Evolutionary conservation across 2,329 filamentous ascomycete species (phyloP).

Genomic region (Fusarium vanettenii): DNA sequence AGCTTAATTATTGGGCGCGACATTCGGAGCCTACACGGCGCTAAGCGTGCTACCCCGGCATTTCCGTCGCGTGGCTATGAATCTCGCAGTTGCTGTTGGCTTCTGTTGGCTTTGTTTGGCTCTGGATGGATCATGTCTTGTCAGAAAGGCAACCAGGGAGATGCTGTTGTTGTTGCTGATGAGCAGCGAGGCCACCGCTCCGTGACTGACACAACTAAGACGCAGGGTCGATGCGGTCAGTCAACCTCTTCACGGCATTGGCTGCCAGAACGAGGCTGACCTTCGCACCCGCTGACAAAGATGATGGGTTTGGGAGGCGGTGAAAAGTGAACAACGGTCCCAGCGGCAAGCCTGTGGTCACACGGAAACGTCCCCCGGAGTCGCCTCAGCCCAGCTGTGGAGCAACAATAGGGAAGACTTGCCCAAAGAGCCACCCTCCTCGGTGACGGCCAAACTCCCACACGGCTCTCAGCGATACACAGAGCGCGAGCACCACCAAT

Average conservation of each 20-base stretch:
- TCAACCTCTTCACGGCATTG: conserved; percentile 29
- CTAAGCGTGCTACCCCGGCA: conserved; percentile 40
- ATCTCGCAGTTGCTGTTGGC: conserved; percentile 13
- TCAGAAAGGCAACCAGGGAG: background rate
- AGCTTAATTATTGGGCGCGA: conserved; percentile 47
- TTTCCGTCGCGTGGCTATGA: conserved; percentile 43
- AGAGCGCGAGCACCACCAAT: conserved; percentile 30
- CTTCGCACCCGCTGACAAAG: conserved; percentile 22
- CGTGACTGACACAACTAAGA: background rate
- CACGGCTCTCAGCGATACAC: conserved; percentile 27
- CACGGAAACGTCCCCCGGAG: conserved; percentile 43
- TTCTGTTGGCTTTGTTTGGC: background rate
- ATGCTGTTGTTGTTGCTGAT: background rate
- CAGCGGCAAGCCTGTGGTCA: conserved; percentile 34
- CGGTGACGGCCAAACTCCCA: conserved; percentile 19
- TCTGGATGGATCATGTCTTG: background rate
- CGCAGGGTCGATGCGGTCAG: conserved; percentile 27
- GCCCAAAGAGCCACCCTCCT: conserved; percentile 33
- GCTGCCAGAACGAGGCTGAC: conserved; percentile 23
- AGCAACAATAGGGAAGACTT: conserved; percentile 35
- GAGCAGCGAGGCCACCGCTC: background rate
- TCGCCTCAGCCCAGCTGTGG: conserved; percentile 41
- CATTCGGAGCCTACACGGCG: conserved; percentile 26
- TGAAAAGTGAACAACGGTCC: conserved; percentile 40
- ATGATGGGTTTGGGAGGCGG: conserved; percentile 38